Percentiles rank a stretch among this genome's conserved stretches.
phyloP scores from a whole-genome alignment of 257 asterid species.

The Henckelia pumila region DNA sequence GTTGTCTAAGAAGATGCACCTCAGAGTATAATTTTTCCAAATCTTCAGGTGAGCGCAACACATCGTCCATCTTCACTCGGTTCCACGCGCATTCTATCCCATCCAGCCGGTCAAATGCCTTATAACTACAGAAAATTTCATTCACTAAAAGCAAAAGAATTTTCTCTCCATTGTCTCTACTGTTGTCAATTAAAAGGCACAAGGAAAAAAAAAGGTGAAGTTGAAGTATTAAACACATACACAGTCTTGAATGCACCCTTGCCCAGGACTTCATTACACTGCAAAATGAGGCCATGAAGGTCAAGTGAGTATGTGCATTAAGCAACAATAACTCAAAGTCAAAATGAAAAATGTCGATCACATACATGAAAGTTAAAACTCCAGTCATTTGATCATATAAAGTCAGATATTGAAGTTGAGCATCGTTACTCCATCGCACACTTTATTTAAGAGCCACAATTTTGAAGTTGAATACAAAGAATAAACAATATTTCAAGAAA shows the following conservation, averaged over 20 bases:
- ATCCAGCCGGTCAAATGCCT: slow-evolving; percentile 69
- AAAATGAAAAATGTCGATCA: background rate
- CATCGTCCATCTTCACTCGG: slow-evolving; percentile 59
- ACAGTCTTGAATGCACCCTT: slow-evolving; percentile 85
- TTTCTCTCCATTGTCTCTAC: background rate
- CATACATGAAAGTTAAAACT: background rate
- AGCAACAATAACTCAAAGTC: background rate
- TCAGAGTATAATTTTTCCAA: slow-evolving; percentile 72
- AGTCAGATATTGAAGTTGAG: background rate
- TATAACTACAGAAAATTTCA: slow-evolving; percentile 42
- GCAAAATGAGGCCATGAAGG: slow-evolving; percentile 33
- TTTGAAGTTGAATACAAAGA: background rate
- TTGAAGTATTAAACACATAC: slow-evolving; percentile 39
- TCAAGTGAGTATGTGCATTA: background rate
- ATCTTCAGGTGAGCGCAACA: slow-evolving; percentile 59
- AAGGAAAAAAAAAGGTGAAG: slow-evolving; percentile 1
- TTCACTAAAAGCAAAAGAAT: background rate
- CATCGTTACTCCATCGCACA: background rate
- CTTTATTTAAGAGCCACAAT: too few relatives aligned
- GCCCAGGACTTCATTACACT: slow-evolving; percentile 71
- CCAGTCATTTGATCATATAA: background rate
- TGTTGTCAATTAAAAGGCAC: background rate
- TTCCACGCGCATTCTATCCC: slow-evolving; percentile 95
- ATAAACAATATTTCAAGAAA: background rate
- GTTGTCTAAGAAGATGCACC: slow-evolving; percentile 63